phyloP scores from a whole-genome alignment of 1,284 basidiomycete species.

The Austropuccinia psidii region DNA sequence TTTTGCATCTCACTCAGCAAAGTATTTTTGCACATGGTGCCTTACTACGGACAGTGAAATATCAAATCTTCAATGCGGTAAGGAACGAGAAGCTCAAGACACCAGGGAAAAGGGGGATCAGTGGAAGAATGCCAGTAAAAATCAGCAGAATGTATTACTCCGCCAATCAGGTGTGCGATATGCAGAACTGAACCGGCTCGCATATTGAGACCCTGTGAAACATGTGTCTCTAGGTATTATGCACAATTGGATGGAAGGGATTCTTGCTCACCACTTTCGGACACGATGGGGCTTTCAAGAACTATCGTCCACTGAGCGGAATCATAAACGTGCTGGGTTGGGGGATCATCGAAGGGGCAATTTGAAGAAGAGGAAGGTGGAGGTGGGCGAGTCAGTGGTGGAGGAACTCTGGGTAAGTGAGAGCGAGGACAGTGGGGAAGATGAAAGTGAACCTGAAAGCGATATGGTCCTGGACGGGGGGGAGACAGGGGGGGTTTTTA shows the following conservation, averaged over 20 bases:
- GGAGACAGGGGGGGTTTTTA: too few relatives aligned
- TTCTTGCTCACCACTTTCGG: slow-evolving; percentile 7
- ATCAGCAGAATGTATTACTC: neutral
- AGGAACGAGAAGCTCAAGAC: neutral
- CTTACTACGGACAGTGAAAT: neutral
- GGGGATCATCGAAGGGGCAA: too few relatives aligned
- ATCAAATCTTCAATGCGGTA: neutral
- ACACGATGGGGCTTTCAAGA: slow-evolving; percentile 11
- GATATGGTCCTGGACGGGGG: too few relatives aligned
- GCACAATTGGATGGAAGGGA: slow-evolving; percentile 27
- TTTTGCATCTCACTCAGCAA: slow-evolving; percentile 14
- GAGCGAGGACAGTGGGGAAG: neutral
- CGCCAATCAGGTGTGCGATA: neutral
- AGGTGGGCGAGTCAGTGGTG: neutral
- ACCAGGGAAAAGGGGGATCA: neutral
- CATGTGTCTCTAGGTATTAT: slow-evolving; percentile 23
- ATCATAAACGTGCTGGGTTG: too few relatives aligned
- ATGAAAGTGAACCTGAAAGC: too few relatives aligned
- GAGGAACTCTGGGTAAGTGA: neutral
- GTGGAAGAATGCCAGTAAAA: neutral
- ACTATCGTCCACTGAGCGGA: too few relatives aligned
- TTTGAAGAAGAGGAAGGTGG: too few relatives aligned
- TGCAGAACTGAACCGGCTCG: slow-evolving; percentile 16
- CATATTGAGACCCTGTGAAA: slow-evolving; percentile 10
- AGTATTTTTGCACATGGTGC: slow-evolving; percentile 9